These are phyloP conservation scores for Pythium graminicola DNA, from an alignment of 352 stramenopile genomes.

Conservation along the genomic window DNA sequence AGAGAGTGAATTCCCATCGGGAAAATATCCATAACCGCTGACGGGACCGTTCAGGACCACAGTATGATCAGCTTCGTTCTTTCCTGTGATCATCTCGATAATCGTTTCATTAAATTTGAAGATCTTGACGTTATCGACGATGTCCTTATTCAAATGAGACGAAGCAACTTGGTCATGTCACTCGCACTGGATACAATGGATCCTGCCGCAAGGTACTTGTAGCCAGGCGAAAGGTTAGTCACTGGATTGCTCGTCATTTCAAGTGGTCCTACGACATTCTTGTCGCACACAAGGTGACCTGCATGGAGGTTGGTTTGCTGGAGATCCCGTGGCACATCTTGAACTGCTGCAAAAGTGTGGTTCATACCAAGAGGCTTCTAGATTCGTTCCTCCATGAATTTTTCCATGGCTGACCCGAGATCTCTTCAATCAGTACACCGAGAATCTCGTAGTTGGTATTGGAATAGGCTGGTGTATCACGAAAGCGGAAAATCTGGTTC, in stretches of 20 bases:
- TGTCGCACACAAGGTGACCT: conserved; percentile 47
- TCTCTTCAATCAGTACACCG: conserved; percentile 42
- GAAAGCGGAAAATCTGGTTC: conserved; percentile 35
- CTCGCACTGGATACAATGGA: conserved; percentile 44
- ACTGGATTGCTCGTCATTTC: conserved; percentile 18
- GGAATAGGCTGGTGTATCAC: conserved; percentile 47
- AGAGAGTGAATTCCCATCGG: conserved; percentile 43
- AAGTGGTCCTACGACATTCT: conserved; percentile 36
- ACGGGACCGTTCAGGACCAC: conserved; percentile 22
- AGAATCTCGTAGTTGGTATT: conserved; percentile 61
- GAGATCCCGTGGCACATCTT: not conserved
- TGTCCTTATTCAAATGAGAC: conserved; percentile 58
- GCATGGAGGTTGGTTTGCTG: conserved; percentile 8
- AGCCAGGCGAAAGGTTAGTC: conserved; percentile 1
- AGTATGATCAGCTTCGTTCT: conserved; percentile 29
- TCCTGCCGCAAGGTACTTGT: conserved; percentile 29
- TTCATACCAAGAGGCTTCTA: conserved; percentile 55
- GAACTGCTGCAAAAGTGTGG: conserved; percentile 36
- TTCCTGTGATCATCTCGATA: conserved; percentile 51
- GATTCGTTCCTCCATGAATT: conserved; percentile 39
- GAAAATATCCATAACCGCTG: conserved; percentile 21
- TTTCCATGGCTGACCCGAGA: conserved; percentile 41
- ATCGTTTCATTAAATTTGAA: conserved; percentile 34
- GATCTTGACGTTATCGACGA: conserved; percentile 35
- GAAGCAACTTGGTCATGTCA: conserved; percentile 45